Base-by-base conservation (phyloP, 495 filamentous ascomycete species). In the Umbilicaria muhlenbergii region DNA sequence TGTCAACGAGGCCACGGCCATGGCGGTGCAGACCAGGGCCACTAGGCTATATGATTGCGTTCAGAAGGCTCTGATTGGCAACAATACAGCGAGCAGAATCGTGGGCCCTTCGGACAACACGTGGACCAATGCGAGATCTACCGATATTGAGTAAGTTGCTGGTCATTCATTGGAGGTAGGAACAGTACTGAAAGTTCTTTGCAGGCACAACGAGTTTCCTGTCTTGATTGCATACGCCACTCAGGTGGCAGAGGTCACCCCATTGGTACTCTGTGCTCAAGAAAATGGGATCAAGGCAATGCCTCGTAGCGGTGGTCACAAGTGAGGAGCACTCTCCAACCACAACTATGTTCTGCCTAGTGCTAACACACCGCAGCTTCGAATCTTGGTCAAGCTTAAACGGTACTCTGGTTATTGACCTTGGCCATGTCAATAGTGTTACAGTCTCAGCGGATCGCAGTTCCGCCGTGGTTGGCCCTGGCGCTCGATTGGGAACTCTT, bases 361-460 rank as follows among this genome's bases (percentile, higher is more conserved):
- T 21, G 5, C 19, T 21, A 2, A 21, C 19, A 21, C 19, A 21
- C 5, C 19, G 2, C 5, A 47, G 45, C 34, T 47, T 47, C 33
- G 24, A 32, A 28, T 28, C 38, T 16, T 47, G 35, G 28, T 47
- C 45, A 6, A 39, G 39, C n/a, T 34, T 47, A 16, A 47, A 33
- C 32, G 38, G 34, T 15, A 47, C 45, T 11, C 38, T 47, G 24
- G 45, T 47, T 39, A 36, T 47, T 16, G 45, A 47, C 19, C 11
- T 47, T n/a, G 18, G 24, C n/a, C 39, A 47, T 19, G 21, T 47
- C 11, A 36, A 47, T 32, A 32, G 43, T 35, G 45, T 47, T 32
- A n/a, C 36, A 47, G 36, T 33, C 13, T 42, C 45, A 28, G 31
- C 14, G 10, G 45, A 47, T 28, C 36, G 21, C 10, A 42, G 19